Percentiles rank a stretch among this genome's conserved stretches.
Evolutionary conservation across 176 grass and related monocot species (phyloP).

Genomic region (Triticum aestivum): IWGSC_CS_RefSeq_v2.1 NC_057813.1:553163729-553164228

Average conservation of each 20-base stretch:
- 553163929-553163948: background rate
- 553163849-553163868: background rate
- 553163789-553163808: background rate
- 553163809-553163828: background rate
- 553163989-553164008: background rate
- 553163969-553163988: too few species aligned
- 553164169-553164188: constrained; percentile 16
- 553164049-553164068: background rate
- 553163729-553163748: background rate
- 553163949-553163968: too few species aligned
- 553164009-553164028: background rate
- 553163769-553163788: background rate
- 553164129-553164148: constrained; percentile 32
- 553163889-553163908: background rate
- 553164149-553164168: constrained; percentile 30
- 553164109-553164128: constrained; percentile 23
- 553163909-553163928: background rate
- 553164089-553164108: background rate
- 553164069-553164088: background rate
- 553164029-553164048: background rate
- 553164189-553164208: constrained; percentile 26
- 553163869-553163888: background rate
- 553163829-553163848: background rate
- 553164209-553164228: constrained; percentile 35
- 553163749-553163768: background rate